Evolutionary conservation across 148 eudicot genomes (phyloP), one percentile per base, ranked within the genome.

Genomic region (Rhododendron molle): DNA sequence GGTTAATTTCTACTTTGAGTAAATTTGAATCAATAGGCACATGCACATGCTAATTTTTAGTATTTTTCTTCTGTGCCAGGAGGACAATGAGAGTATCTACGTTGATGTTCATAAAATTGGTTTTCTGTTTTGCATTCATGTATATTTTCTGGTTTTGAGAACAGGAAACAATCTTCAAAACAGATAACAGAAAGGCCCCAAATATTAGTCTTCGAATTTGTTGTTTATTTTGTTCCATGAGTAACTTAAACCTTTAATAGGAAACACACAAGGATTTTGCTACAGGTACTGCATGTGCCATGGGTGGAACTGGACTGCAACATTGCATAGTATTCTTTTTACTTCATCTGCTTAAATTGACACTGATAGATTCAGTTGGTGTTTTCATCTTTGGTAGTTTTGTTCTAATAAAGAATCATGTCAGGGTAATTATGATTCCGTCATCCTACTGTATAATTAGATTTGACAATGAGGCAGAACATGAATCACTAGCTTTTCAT

Each of bases 1-100:
- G 96, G 99, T 95, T 80, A 46, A 84, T 85, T 15, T 85, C 49
- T 77, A n/a, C 36, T 58, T 11, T 46, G n/a, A 4, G 46, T 49
- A 26, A 49, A 20, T 72, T 73, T 82, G 30, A 34, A 8, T 38
- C 16, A 72, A 76, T 73, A n/a, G 44, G 56, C 67, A 28, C 11
- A 5, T 34, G 72, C 28, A 20, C 44, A 80, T n/a, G 50, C 14
- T 71, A 71, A 14, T 71, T 71, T 81, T 54, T 40, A 40, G 44
- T 40, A 4, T 49, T 30, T 58, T 21, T 8, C 52, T 77, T 43
- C 49, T 77, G 52, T 10, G 32, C 3, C 52, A 43, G 14, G 21
- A 76, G 13, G 69, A 56, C 40, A 28, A 54, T 0, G 18, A 36
- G 83, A 81, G 38, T 56, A 23, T 81, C 49, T 58, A 38, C 18